Evolutionary conservation across 306 rosid genomes (phyloP), one percentile per base, ranked within the genome.

Genomic region (Corylus heterophylla): DNA sequence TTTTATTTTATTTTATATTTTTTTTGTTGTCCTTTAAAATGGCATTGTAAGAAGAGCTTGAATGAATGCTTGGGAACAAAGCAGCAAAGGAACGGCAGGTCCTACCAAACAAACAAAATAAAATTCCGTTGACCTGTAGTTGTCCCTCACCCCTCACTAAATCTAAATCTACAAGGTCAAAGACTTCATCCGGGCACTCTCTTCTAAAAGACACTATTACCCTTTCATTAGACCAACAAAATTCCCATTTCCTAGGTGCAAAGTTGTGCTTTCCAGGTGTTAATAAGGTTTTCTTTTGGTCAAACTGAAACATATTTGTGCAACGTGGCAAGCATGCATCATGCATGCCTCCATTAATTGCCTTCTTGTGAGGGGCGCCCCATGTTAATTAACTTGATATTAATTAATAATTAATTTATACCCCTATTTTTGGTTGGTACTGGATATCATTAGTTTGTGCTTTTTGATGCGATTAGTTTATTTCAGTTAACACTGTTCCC

Each of bases 61-160:
- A 18, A 18, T 62, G 39, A 18, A 18, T 4, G 69, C 63, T 42
- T 59, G 50, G 70, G 50, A 76, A 44, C 73, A 56, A 59, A 59
- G 74, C 62, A 16, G 31, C 67, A 79, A 35, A 67, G 31, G 75
- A 80, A 76, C 83, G 85, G 85, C 81, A 82, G 85, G 79, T 84
- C 85, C 83, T 74, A 87, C 90, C 90, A 48, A 87, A 87, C 88
- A 69, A 71, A 79, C 88, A 70, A 76, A 69, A 35, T 18, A 31
- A 12, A 58, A 52, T 56, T 67, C 3, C 12, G 79, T 87, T 84
- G 90, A 87, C 90, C 82, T 81, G 80, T 54, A 58, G 89, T 80
- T 86, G 83, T 74, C 75, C 5, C 74, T 27, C 35, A 3, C 35
- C 2, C 2, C 39, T 2, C 20, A 0, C 12, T 11, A 0, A 51